Conservation (phyloP, 2,329 filamentous ascomycete genomes). For the Orbilia oligospora region DNA sequence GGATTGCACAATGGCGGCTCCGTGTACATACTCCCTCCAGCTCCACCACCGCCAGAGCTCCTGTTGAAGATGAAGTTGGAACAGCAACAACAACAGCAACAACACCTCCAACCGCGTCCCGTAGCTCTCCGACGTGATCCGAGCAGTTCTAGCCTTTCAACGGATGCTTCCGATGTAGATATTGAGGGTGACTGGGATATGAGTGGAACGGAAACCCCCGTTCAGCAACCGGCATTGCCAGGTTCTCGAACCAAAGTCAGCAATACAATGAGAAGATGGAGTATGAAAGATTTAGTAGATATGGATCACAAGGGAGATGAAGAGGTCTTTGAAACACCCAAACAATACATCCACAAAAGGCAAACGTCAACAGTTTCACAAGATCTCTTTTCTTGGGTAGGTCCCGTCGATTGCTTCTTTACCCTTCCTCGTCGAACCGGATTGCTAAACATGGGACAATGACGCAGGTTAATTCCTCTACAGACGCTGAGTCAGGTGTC, state of each 20-base stretch:
- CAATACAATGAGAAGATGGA: constrained; percentile 42
- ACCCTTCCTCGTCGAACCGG: background rate
- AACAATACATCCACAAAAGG: constrained; percentile 50
- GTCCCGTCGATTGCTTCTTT: background rate
- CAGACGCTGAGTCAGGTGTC: constrained; percentile 37
- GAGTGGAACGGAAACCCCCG: constrained; percentile 44
- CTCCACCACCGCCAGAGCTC: constrained; percentile 44
- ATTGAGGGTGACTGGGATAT: constrained; percentile 49
- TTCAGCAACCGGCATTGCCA: constrained; percentile 22
- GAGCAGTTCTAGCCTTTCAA: constrained; percentile 28
- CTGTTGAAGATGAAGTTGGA: constrained; percentile 47
- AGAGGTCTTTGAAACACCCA: constrained; percentile 47
- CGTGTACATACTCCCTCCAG: constrained; percentile 49
- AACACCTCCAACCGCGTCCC: constrained; percentile 26
- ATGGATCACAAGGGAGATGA: constrained; percentile 35
- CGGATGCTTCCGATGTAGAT: constrained; percentile 42
- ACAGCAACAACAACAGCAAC: constrained; percentile 15
- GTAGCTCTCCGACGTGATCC: constrained; percentile 28
- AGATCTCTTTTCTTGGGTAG: constrained; percentile 46
- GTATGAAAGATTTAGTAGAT: constrained; percentile 51
- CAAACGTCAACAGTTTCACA: constrained; percentile 39
- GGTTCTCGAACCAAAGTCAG: constrained; percentile 7
- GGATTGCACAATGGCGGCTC: constrained; percentile 40
- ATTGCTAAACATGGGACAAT: background rate
- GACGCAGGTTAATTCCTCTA: constrained; percentile 45